Percentiles rank a stretch among this genome's conserved stretches.
Evolutionary conservation across 768 basidiomycete species (phyloP).

Genomic region (Kwoniella bestiolae): DNA sequence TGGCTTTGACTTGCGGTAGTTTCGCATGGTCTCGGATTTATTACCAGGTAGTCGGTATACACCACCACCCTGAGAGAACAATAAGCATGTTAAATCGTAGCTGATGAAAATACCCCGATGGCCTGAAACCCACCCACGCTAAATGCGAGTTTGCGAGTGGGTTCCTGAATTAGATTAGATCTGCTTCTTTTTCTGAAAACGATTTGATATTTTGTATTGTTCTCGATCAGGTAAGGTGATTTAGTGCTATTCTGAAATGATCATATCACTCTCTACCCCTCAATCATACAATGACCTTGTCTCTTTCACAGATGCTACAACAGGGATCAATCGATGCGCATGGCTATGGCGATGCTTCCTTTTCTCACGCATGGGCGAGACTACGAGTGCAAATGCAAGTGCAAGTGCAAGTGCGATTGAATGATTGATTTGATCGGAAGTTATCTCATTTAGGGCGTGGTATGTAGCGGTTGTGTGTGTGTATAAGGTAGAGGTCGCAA

Average conservation of each 20-base stretch:
- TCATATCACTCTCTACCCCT: too few relatives aligned
- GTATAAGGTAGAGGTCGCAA: not conserved
- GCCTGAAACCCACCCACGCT: not conserved
- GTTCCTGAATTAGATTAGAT: not conserved
- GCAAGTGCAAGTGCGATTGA: not conserved
- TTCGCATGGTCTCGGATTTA: too few relatives aligned
- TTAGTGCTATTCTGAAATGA: not conserved
- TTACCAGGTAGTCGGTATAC: too few relatives aligned
- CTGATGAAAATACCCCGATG: not conserved
- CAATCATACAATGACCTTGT: too few relatives aligned
- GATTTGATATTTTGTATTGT: not conserved
- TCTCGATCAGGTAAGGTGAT: not conserved
- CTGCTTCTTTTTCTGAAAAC: not conserved
- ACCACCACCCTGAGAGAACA: not conserved
- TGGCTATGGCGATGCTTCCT: too few relatives aligned
- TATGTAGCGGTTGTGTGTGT: not conserved
- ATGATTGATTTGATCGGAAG: not conserved
- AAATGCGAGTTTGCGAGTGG: too few relatives aligned
- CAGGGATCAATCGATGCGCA: too few relatives aligned
- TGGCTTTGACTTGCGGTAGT: too few relatives aligned
- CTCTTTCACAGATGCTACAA: too few relatives aligned
- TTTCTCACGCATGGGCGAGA: too few relatives aligned
- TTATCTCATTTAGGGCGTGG: not conserved
- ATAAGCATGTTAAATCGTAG: too few relatives aligned
- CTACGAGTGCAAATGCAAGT: too few relatives aligned